phyloP scores from a whole-genome alignment of 129 eudicot species.

The Flaveria bidentis region DNA sequence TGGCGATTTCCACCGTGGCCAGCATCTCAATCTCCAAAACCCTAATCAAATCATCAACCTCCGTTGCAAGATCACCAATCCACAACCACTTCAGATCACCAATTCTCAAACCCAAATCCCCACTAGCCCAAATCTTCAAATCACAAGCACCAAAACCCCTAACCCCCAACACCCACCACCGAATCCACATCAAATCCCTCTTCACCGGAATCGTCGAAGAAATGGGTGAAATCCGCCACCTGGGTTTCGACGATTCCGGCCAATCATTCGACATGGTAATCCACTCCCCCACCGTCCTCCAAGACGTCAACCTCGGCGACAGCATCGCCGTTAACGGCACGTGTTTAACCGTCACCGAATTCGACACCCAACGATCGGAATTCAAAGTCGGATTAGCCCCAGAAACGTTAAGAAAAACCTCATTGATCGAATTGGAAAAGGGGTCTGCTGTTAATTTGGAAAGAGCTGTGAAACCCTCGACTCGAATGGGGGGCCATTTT shows the following conservation, averaged over 20 bases:
- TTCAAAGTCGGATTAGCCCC: conserved; percentile 75
- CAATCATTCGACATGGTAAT: conserved; percentile 64
- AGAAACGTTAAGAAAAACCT: conserved; percentile 71
- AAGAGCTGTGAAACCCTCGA: conserved; percentile 69
- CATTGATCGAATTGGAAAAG: conserved; percentile 53
- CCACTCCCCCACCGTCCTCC: conserved; percentile 53
- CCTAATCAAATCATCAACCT: conserved; percentile 26
- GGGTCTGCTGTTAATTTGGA: conserved; percentile 83
- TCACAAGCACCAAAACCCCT: conserved; percentile 24
- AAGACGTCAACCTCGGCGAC: conserved; percentile 76
- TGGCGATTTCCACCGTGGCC: conserved; percentile 28
- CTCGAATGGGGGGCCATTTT: conserved; percentile 96
- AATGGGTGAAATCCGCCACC: conserved; percentile 61
- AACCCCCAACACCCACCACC: conserved; percentile 16
- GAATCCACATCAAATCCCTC: conserved; percentile 45
- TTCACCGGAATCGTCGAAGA: conserved; percentile 94
- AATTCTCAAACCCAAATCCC: conserved; percentile 35
- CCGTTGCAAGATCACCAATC: conserved; percentile 31
- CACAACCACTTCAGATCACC: conserved; percentile 23
- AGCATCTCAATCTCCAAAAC: conserved; percentile 32
- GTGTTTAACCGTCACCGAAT: conserved; percentile 77
- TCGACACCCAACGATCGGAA: conserved; percentile 43
- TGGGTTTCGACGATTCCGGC: conserved; percentile 53
- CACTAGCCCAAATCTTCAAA: conserved; percentile 27
- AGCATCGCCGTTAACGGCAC: conserved; percentile 91